These are phyloP conservation scores for Apiotrichum laibachii DNA, from an alignment of 1,284 basidiomycete genomes.

Conservation along the genomic window DNA sequence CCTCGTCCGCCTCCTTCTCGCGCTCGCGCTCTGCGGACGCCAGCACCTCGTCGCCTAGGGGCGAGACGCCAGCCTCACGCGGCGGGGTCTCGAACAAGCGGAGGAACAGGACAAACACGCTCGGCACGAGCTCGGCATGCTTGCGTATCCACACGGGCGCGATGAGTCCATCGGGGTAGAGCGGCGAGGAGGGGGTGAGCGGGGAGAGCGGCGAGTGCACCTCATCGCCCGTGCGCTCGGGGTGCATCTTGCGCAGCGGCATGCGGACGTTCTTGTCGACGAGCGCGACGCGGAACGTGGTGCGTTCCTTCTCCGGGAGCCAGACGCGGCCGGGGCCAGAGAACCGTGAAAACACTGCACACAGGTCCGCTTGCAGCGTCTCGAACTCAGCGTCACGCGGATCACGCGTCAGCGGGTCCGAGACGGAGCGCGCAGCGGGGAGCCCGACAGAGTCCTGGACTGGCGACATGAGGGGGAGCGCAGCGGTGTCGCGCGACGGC, in stretches of 20 bases:
- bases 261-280: conserved; percentile 80
- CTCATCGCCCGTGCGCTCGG: conserved; percentile 32
- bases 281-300: conserved; percentile 72
- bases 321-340: conserved; percentile 56
- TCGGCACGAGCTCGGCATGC: conserved; percentile 83
- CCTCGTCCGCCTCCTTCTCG: conserved; percentile 68
- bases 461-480: neutral
- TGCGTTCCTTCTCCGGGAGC: conserved; percentile 44
- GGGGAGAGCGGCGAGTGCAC: conserved; percentile 85
- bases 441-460: neutral
- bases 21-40: conserved; percentile 54
- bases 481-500: neutral
- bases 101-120: conserved; percentile 87
- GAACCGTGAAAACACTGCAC: conserved; percentile 62
- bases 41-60: conserved; percentile 20
- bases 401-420: conserved; percentile 16
- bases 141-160: conserved; percentile 97
- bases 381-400: conserved; percentile 50
- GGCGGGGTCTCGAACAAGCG: conserved; percentile 67
- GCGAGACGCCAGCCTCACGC: conserved; percentile 19
- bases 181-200: conserved; percentile 76
- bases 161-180: conserved; percentile 90
- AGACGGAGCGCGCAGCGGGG: conserved; percentile 3
- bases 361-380: conserved; percentile 59
- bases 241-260: conserved; percentile 72